Percentiles rank a stretch among this genome's conserved stretches.
Conservation (phyloP, 768 basidiomycete genomes). For the Hebeloma cylindrosporum region DNA sequence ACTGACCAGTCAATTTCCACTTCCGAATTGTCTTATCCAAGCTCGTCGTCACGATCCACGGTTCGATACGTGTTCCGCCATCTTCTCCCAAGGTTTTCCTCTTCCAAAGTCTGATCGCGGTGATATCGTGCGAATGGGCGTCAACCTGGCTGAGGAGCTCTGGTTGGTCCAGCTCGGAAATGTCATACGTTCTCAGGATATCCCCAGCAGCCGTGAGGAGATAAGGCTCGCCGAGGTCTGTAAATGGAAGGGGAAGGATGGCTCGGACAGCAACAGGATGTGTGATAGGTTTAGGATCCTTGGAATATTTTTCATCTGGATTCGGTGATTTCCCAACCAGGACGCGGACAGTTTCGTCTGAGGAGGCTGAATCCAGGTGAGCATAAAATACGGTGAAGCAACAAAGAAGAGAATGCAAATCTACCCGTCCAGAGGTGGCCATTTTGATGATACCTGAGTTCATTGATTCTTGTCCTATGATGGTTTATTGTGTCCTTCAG, state of each 20-base stretch:
- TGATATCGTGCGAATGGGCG: constrained; percentile 91
- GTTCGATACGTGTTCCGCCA: constrained; percentile 54
- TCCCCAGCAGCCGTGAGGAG: constrained; percentile 85
- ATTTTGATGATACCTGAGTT: constrained; percentile 61
- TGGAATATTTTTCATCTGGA: constrained; percentile 18
- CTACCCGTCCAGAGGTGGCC: constrained; percentile 89
- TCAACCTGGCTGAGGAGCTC: constrained; percentile 75
- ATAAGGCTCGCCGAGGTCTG: constrained; percentile 68
- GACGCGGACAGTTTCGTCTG: constrained; percentile 82
- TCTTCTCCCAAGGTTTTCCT: constrained; percentile 46
- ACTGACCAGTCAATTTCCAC: constrained; percentile 73
- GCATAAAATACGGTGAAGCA: neutral
- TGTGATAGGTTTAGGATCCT: constrained; percentile 48
- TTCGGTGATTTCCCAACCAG: constrained; percentile 41
- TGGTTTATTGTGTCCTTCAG: constrained; percentile 57
- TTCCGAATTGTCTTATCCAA: constrained; percentile 85
- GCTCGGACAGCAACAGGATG: constrained; percentile 71
- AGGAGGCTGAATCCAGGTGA: constrained; percentile 58
- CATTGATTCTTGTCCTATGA: constrained; percentile 85
- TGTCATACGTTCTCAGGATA: constrained; percentile 75
- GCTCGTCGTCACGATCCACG: constrained; percentile 82
- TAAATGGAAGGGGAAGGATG: constrained; percentile 65
- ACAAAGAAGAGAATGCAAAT: neutral
- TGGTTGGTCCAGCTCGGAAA: constrained; percentile 64
- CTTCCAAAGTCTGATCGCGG: constrained; percentile 71